Percentiles rank a stretch among this genome's conserved stretches.
Evolutionary conservation across 2,329 filamentous ascomycete genomes (phyloP).

Genomic region (Incumbomyces lentus): DNA sequence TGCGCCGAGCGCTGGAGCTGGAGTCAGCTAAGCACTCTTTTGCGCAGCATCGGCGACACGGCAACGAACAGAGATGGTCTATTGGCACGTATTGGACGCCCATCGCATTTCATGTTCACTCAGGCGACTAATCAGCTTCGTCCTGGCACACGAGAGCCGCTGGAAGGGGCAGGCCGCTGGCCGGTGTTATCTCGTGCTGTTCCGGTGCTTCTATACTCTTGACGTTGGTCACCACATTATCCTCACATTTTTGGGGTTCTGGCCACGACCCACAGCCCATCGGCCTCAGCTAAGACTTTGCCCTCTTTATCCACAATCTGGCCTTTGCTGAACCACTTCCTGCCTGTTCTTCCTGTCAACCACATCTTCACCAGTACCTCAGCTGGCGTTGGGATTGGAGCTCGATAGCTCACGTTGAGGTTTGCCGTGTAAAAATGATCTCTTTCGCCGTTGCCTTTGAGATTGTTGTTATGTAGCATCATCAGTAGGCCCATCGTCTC

Average conservation of each 20-base stretch:
- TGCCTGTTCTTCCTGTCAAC: slow-evolving; percentile 16
- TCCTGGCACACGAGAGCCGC: no score
- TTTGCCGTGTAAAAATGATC: slow-evolving; percentile 18
- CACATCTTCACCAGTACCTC: slow-evolving; percentile 17
- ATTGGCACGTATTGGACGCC: no score
- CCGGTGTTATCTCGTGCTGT: no score
- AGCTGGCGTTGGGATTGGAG: slow-evolving; percentile 16
- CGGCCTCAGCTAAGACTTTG: slow-evolving; percentile 17
- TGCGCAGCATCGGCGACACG: no score
- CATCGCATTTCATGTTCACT: no score
- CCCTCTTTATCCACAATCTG: slow-evolving; percentile 20
- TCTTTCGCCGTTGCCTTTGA: not conserved
- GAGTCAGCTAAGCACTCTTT: no score
- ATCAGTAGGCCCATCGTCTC: slow-evolving; percentile 35
- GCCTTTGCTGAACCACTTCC: slow-evolving; percentile 18
- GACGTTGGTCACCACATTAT: not conserved
- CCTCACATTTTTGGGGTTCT: not conserved
- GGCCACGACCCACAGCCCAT: slow-evolving; percentile 19
- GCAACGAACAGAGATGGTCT: no score
- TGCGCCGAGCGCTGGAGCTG: no score
- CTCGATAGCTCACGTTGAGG: slow-evolving; percentile 18
- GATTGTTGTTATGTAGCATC: slow-evolving; percentile 21
- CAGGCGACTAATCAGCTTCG: no score
- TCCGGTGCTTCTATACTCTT: no score
- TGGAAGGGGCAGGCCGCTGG: no score